Evolutionary conservation across 345 rosid species (phyloP).

Genomic region (Diplotaxis tenuifolia): DNA sequence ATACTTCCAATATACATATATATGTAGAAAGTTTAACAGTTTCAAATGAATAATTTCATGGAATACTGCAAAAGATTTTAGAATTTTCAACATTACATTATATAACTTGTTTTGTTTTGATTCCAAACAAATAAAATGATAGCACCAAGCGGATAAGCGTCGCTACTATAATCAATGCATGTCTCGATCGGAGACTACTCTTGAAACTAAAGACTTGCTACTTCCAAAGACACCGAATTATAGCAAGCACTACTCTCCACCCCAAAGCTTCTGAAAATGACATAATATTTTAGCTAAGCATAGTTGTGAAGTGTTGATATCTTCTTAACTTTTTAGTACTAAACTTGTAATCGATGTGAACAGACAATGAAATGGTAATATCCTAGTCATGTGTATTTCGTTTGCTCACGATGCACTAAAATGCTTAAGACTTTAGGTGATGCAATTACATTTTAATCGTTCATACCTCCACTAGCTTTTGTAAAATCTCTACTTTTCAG

Average conservation of each 20-base stretch:
- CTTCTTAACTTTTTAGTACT: neutral
- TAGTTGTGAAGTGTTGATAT: neutral
- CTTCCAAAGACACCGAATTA: neutral
- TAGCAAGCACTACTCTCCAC: neutral
- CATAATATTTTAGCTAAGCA: neutral
- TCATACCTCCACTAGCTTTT: neutral
- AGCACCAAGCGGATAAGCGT: neutral
- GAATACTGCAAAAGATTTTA: neutral
- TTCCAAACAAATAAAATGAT: neutral
- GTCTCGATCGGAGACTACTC: neutral
- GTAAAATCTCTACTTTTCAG: conserved; percentile 3
- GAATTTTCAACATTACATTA: neutral
- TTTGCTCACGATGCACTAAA: neutral
- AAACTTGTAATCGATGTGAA: neutral
- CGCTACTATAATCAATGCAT: neutral
- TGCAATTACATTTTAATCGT: conserved; percentile 10
- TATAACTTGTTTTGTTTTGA: neutral
- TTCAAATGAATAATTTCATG: neutral
- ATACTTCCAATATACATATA: neutral
- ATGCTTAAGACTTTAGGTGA: neutral
- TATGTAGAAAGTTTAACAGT: neutral
- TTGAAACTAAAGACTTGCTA: neutral
- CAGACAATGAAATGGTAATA: neutral
- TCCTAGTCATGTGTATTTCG: conserved; percentile 5
- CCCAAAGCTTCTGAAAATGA: neutral